Evolutionary conservation across 257 asterid genomes (phyloP).

Genomic region (Leonotis leonurus): DNA sequence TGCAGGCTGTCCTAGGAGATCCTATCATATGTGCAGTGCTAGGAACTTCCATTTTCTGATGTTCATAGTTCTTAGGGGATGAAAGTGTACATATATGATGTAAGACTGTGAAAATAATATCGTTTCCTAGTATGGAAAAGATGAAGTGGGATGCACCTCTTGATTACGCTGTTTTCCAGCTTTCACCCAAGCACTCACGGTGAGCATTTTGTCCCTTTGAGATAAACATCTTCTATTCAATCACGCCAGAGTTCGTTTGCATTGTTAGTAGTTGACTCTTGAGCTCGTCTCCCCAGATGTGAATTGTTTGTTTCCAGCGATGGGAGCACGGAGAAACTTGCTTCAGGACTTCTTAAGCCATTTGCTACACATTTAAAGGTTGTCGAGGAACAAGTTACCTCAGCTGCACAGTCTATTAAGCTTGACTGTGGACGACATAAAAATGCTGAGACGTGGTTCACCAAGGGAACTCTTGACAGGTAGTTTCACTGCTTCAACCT

Average conservation of each 20-base stretch:
- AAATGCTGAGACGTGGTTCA: conserved; percentile 74
- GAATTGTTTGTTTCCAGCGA: conserved; percentile 74
- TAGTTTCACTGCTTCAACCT: conserved; percentile 17
- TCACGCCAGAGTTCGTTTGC: background rate
- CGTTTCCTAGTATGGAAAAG: conserved; percentile 26
- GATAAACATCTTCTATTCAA: conserved; percentile 3
- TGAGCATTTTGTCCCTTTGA: conserved; percentile 13
- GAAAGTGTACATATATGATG: conserved; percentile 25
- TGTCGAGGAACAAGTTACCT: conserved; percentile 73
- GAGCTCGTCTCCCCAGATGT: conserved; percentile 48
- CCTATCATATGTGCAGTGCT: background rate
- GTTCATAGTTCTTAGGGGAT: conserved; percentile 8
- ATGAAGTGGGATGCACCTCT: conserved; percentile 66
- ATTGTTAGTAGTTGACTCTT: background rate
- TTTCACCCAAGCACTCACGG: conserved; percentile 79
- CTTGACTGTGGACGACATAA: conserved; percentile 58
- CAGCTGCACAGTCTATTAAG: conserved; percentile 59
- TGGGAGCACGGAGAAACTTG: conserved; percentile 76
- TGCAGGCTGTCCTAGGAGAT: conserved; percentile 17
- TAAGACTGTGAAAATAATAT: conserved; percentile 15
- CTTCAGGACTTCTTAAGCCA: conserved; percentile 89
- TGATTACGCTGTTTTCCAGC: conserved; percentile 85
- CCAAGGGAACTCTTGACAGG: conserved; percentile 98
- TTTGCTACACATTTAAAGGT: conserved; percentile 66
- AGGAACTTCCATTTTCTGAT: background rate